Evolutionary conservation across 1,139 yeast genomes (phyloP), one percentile per base, ranked within the genome.

Genomic region (Hansenula lynferdii): DNA sequence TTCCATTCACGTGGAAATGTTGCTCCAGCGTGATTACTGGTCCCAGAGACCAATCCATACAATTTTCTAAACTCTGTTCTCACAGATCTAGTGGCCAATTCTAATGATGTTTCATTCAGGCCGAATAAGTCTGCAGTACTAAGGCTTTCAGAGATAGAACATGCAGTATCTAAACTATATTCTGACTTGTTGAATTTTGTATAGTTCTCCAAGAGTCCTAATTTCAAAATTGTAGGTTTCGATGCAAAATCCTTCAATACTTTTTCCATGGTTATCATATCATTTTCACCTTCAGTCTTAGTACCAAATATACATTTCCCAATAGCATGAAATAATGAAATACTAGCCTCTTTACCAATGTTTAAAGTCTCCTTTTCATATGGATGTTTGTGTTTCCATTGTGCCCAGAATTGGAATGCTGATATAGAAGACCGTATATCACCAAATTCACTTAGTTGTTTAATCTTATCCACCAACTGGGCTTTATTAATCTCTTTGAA

Each of bases 341-440:
- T 51, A 10, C 75, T 72, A 9, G 63, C 60, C 43, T 79, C 84
- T 44, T 72, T 65, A 3, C 69, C 69, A 29, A 57, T 46, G 2
- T 40, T 39, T 4, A 57, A 40, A 10, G 39, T 36, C 6, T 48
- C 37, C 6, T 41, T 31, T 21, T 39, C 35, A n/a, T 50, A 41
- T 1, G 53, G 38, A 36, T 43, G 40, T 5, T 27, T 31, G 3
- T 9, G 50, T 41, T 39, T 40, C 49, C 50, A 48, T 17, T 26
- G 39, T 3, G 61, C 68, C 86, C 92, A 85, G 51, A 83, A 72
- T 57, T 90, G 89, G 14, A 92, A 62, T 16, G 80, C 72, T 38
- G 75, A 71, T 8, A 90, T 73, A 1, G 83, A 78, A 3, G 89
- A 77, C 36, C 97, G 60, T 3, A 92, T 66, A 60, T 92, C 97